These are phyloP conservation scores for Purpureocillium takamizusanense DNA, from an alignment of 2,329 filamentous ascomycete species.

Conservation along the genomic window DNA sequence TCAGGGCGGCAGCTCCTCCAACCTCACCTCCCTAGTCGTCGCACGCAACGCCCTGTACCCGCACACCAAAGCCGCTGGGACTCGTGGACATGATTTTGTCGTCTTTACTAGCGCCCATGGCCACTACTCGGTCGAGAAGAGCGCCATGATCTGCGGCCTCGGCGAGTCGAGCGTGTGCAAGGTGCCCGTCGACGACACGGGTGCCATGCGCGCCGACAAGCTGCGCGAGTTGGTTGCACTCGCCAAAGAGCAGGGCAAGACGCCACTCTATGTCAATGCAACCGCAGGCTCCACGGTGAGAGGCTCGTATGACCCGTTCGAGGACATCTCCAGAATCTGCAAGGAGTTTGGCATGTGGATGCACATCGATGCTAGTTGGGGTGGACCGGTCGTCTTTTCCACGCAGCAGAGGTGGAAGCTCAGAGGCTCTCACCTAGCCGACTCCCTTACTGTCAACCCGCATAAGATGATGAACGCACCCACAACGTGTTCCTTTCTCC, in stretches of 20 bases:
- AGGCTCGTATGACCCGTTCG: conserved; percentile 79
- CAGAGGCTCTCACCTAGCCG: conserved; percentile 60
- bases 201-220: conserved; percentile 60
- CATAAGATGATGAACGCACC: conserved; percentile 97
- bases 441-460: conserved; percentile 82
- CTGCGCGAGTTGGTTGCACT: conserved; percentile 54
- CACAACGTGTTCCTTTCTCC: conserved; percentile 81
- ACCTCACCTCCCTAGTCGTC: conserved; percentile 75
- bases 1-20: conserved; percentile 77
- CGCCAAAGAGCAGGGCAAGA: conserved; percentile 59
- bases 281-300: conserved; percentile 92
- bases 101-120: conserved; percentile 85
- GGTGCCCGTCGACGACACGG: conserved; percentile 64
- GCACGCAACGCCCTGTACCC: conserved; percentile 83
- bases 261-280: conserved; percentile 89
- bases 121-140: conserved; percentile 92
- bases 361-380: conserved; percentile 90
- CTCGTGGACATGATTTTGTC: conserved; percentile 57
- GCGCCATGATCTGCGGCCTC: conserved; percentile 81
- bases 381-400: conserved; percentile 74
- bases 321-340: conserved; percentile 61
- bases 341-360: conserved; percentile 71
- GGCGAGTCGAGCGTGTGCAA: conserved; percentile 64
- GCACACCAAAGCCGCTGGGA: conserved; percentile 64
- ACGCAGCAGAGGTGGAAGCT: conserved; percentile 55